Evolutionary conservation across 2,329 filamentous ascomycete genomes (phyloP).

Genomic region (Colletotrichum lentis): DNA sequence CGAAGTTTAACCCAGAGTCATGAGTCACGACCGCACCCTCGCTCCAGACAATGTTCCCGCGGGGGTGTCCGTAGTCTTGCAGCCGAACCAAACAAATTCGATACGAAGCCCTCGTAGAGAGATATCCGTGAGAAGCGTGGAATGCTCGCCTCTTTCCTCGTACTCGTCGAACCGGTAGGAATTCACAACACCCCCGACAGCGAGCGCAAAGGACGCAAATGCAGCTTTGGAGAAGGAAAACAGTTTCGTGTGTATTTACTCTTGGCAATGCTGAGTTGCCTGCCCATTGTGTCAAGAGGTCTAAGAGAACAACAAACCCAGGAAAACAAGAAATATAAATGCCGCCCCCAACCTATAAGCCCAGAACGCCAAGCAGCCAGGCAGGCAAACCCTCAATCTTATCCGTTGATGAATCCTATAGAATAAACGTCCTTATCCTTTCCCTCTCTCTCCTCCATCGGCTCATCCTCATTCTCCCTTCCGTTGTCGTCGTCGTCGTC

Average conservation of each 20-base stretch:
- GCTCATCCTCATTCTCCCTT: constrained; percentile 46
- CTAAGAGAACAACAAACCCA: background rate
- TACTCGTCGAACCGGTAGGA: too few relatives aligned
- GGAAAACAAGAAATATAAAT: background rate
- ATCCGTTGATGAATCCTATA: constrained; percentile 19
- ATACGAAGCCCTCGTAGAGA: too few relatives aligned
- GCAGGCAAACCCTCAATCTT: background rate
- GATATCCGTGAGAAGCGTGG: too few relatives aligned
- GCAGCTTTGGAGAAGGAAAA: background rate
- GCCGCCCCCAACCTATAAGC: background rate
- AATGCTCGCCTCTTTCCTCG: too few relatives aligned
- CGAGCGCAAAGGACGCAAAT: background rate
- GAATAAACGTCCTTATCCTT: constrained; percentile 30
- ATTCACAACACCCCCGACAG: too few relatives aligned
- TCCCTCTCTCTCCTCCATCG: constrained; percentile 32
- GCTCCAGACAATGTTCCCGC: too few relatives aligned
- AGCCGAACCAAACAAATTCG: too few relatives aligned
- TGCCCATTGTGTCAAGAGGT: background rate
- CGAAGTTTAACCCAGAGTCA: too few relatives aligned
- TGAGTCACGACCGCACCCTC: too few relatives aligned
- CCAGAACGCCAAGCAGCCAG: background rate
- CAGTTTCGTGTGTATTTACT: too few relatives aligned
- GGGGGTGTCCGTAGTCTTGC: too few relatives aligned
- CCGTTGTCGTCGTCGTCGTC: constrained; percentile 53
- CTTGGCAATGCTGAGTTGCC: background rate